A percentile compares a stretch with the other conserved stretches of the same genome.
phyloP scores from a whole-genome alignment of 441 rosid species.

The Jatropha multifida region DNA sequence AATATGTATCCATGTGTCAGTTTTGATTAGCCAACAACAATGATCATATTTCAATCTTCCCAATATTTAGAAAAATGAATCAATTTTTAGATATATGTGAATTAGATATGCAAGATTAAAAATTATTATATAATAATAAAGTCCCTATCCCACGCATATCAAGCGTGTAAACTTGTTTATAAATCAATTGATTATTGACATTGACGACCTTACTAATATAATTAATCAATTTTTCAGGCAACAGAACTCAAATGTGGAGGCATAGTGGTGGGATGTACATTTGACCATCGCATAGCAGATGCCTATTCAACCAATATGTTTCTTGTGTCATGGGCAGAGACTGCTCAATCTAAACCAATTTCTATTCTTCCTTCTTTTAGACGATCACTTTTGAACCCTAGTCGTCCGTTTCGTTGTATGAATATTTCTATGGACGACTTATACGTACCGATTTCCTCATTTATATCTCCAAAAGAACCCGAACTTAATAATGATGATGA shows the following conservation, averaged over 20 bases:
- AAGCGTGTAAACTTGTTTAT: too few species aligned
- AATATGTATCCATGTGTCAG: too few species aligned
- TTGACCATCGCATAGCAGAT: slow-evolving; percentile 82
- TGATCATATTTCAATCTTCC: too few species aligned
- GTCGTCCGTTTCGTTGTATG: slow-evolving; percentile 39
- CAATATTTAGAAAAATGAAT: too few species aligned
- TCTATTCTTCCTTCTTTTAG: slow-evolving; percentile 55
- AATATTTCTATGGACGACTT: slow-evolving; percentile 45
- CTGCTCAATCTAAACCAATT: slow-evolving; percentile 42
- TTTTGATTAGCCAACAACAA: too few species aligned
- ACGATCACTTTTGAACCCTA: slow-evolving; percentile 65
- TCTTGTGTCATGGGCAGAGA: slow-evolving; percentile 71
- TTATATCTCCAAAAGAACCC: slow-evolving; percentile 43
- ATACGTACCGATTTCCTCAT: slow-evolving; percentile 47
- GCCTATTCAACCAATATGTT: slow-evolving; percentile 80
- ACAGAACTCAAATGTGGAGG: slow-evolving; percentile 73
- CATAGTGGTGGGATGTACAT: slow-evolving; percentile 67
- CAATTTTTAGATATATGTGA: too few species aligned
- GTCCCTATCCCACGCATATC: too few species aligned
- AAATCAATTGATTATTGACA: too few species aligned
- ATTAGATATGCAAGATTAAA: too few species aligned
- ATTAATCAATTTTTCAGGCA: slow-evolving; percentile 32
- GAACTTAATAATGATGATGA: background rate
- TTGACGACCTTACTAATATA: too few species aligned
- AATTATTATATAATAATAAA: too few species aligned